Conservation (phyloP, 805 yeast genomes). For the Candida suzukii region DNA sequence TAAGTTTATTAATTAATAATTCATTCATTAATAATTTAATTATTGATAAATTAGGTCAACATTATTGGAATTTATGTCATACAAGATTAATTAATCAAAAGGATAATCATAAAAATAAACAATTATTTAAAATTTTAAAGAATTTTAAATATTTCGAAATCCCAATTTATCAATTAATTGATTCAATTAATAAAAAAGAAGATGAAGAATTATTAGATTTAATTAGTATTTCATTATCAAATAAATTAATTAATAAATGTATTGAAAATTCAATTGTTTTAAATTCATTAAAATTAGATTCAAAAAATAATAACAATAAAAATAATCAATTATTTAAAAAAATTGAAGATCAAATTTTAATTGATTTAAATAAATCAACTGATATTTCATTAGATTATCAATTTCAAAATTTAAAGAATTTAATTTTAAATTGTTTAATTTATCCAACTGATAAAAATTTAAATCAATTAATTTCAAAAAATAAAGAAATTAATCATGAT, state of each 20-base stretch:
- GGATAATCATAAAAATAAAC: background rate
- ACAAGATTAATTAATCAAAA: background rate
- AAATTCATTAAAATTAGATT: background rate
- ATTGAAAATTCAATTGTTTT: background rate
- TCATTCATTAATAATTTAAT: slow-evolving; percentile 3
- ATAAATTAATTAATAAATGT: background rate
- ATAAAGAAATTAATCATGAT: slow-evolving; percentile 1
- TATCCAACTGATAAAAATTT: slow-evolving; percentile 13
- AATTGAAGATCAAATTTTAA: background rate
- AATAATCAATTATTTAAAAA: background rate
- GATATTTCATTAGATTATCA: slow-evolving; percentile 2
- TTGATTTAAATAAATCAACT: slow-evolving; percentile 2
- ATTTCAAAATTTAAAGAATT: slow-evolving; percentile 4
- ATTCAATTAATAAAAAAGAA: background rate
- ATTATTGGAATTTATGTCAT: slow-evolving; percentile 7
- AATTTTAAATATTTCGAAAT: slow-evolving; percentile 10
- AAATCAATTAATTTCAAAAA: slow-evolving; percentile 8
- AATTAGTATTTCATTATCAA: background rate
- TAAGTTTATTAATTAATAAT: slow-evolving; percentile 5
- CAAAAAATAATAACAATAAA: slow-evolving; percentile 4
- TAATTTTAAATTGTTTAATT: slow-evolving; percentile 12
- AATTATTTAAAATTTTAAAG: background rate
- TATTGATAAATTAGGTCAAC: slow-evolving; percentile 13
- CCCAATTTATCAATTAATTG: background rate
- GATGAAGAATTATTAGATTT: background rate